These are phyloP conservation scores for Phytophthora cactorum DNA, from an alignment of 352 stramenopile species.

Conservation along the genomic window DNA sequence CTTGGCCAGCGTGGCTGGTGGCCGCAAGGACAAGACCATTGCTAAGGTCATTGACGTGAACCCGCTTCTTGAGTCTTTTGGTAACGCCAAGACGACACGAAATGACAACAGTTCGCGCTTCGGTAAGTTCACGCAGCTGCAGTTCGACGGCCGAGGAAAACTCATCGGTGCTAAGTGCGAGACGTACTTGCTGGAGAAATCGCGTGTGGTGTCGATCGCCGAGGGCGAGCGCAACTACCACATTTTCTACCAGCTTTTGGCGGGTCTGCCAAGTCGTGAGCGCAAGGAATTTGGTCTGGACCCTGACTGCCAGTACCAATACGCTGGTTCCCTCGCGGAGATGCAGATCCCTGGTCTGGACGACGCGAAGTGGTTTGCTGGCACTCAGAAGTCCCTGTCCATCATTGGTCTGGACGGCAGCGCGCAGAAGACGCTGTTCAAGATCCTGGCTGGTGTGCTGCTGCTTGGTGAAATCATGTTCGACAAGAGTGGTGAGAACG, in stretches of 20 bases:
- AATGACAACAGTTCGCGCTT: constrained; percentile 94
- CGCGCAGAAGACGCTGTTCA: constrained; percentile 80
- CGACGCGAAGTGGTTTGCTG: constrained; percentile 83
- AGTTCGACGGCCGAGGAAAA: constrained; percentile 84
- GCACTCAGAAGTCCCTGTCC: constrained; percentile 80
- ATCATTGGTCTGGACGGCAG: constrained; percentile 72
- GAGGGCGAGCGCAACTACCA: constrained; percentile 98
- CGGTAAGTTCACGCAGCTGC: constrained; percentile 91
- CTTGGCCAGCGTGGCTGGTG: constrained; percentile 80
- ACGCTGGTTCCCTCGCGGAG: constrained; percentile 71
- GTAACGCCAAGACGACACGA: constrained; percentile 94
- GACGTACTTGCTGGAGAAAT: constrained; percentile 97
- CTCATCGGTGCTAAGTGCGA: constrained; percentile 89
- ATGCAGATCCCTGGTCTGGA: constrained; percentile 89
- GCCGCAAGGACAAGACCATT: constrained; percentile 89
- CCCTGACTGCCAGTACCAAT: constrained; percentile 69
- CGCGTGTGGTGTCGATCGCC: constrained; percentile 93
- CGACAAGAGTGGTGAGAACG: constrained; percentile 65
- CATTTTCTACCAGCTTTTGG: constrained; percentile 96
- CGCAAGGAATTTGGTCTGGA: constrained; percentile 73
- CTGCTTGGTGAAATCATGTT: constrained; percentile 98
- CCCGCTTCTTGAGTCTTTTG: constrained; percentile 93
- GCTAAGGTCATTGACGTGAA: constrained; percentile 93
- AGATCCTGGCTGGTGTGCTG: constrained; percentile 91
- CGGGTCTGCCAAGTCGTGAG: constrained; percentile 62